phyloP scores from a whole-genome alignment of 257 asterid species.

The Solanum boliviense region DNA sequence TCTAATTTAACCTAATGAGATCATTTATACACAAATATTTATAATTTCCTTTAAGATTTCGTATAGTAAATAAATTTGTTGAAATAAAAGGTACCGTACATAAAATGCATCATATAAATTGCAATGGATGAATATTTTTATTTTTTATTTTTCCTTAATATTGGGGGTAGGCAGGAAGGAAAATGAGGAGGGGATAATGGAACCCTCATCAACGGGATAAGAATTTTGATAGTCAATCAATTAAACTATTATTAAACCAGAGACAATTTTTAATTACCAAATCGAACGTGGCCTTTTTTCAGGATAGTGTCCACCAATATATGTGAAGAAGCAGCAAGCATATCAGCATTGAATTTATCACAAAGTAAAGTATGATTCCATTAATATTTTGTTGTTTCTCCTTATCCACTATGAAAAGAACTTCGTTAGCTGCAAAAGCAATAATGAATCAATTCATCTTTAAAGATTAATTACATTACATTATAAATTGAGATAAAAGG shows the following conservation, averaged over 20 bases:
- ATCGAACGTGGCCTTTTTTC: constrained; percentile 13
- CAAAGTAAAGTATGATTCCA: background rate
- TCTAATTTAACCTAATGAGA: background rate
- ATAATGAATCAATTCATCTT: background rate
- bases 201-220: background rate
- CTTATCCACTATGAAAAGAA: constrained; percentile 3
- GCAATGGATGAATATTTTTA: background rate
- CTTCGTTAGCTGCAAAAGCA: constrained; percentile 9
- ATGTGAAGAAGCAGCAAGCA: constrained; percentile 13
- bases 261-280: background rate
- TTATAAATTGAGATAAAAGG: background rate
- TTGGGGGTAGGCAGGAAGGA: too few relatives aligned
- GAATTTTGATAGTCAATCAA: background rate
- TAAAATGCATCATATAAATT: background rate
- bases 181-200: too few relatives aligned
- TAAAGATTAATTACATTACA: background rate
- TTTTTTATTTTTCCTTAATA: too few relatives aligned
- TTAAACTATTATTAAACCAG: too few relatives aligned
- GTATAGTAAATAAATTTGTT: background rate
- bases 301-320: constrained; percentile 14
- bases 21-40: background rate
- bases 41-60: background rate
- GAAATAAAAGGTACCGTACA: background rate
- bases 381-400: background rate
- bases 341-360: constrained; percentile 13